Conservation (phyloP, 2,329 filamentous ascomycete species). For the Annulohypoxylon truncatum region DNA sequence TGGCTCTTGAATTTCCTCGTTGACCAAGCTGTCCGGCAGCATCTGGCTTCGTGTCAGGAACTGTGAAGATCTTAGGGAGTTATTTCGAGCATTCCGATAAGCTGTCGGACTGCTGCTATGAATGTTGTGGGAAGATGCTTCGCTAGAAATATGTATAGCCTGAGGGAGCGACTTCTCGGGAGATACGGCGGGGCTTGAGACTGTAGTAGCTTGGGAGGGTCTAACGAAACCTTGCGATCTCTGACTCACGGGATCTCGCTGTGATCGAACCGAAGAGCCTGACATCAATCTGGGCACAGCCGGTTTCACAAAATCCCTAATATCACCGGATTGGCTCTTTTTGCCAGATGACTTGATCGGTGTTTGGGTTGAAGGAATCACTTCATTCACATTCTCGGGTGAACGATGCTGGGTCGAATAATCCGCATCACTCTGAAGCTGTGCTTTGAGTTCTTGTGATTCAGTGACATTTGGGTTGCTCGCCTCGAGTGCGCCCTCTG, state of each 20-base stretch:
- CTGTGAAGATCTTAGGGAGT: constrained; percentile 57
- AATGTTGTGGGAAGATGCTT: constrained; percentile 11
- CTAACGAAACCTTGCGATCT: constrained; percentile 43
- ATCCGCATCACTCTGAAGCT: constrained; percentile 60
- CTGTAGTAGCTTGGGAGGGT: constrained; percentile 59
- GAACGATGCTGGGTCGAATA: constrained; percentile 53
- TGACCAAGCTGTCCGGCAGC: constrained; percentile 61
- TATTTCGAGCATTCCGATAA: constrained; percentile 30
- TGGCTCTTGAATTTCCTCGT: constrained; percentile 53
- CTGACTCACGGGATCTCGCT: constrained; percentile 34
- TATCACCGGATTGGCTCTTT: constrained; percentile 5
- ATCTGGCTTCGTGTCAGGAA: constrained; percentile 64
- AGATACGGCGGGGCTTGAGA: constrained; percentile 51
- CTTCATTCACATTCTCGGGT: constrained; percentile 42
- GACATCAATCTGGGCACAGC: constrained; percentile 33
- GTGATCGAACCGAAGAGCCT: constrained; percentile 32
- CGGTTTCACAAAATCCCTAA: constrained; percentile 37
- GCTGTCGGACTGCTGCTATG: constrained; percentile 39
- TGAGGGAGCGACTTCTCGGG: constrained; percentile 47
- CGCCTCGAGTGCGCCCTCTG: constrained; percentile 20
- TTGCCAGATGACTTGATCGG: constrained; percentile 31
- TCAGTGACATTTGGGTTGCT: constrained; percentile 50
- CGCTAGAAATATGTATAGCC: constrained; percentile 36
- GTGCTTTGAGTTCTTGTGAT: constrained; percentile 65
- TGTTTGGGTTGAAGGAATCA: constrained; percentile 51